Evolutionary conservation across 106 monocot genomes (phyloP), one percentile per base, ranked within the genome.

Genomic region (Amphibolis antarctica): DNA sequence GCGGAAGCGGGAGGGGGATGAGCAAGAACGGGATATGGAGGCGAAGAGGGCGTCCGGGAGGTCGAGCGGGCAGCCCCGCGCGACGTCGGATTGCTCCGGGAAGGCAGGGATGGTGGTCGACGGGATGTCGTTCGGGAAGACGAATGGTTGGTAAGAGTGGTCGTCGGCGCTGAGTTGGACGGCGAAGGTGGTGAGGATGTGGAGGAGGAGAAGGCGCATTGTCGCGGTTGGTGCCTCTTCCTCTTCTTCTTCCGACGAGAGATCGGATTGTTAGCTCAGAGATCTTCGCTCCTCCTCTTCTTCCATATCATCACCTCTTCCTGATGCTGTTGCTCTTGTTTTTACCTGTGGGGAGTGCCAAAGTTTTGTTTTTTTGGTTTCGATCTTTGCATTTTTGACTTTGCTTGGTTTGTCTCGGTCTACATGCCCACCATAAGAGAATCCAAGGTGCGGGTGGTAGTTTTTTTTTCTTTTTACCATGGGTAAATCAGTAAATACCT

Each of bases 101-200:
- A 93, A 85, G 22, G 93, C 93, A 19, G 88, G 88, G 78, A 93
- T 88, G 63, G 81, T 89, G 60, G 63, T 36, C 56, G 57, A 1
- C 20, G 74, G 52, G 46, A 57, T 10, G 67, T 76, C 12, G 64
- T 68, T 22, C 63, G 71, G 44, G 66, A 60, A 62, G 77, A 59
- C 12, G 54, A 70, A 28, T 5, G 71, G 71, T 47, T 69, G 69
- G 59, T 63, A 28, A 1, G 71, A 70, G 23, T 66, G 63, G 44
- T 61, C 53, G 47, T 63, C 42, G 69, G 74, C 29, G 29, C 4
- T 4, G 65, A 44, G 25, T 12, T 18, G 59, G 44, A 9, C 43
- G 42, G 36, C 19, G 18, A 42, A 17, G 22, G 66, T 69, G 48
- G 25, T 42, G 59, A 42, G 15, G 19, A 10, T 20, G 13, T 21